These are phyloP conservation scores for Drechmeria coniospora DNA, from an alignment of 2,329 filamentous ascomycete genomes.

Conservation along the genomic window DNA sequence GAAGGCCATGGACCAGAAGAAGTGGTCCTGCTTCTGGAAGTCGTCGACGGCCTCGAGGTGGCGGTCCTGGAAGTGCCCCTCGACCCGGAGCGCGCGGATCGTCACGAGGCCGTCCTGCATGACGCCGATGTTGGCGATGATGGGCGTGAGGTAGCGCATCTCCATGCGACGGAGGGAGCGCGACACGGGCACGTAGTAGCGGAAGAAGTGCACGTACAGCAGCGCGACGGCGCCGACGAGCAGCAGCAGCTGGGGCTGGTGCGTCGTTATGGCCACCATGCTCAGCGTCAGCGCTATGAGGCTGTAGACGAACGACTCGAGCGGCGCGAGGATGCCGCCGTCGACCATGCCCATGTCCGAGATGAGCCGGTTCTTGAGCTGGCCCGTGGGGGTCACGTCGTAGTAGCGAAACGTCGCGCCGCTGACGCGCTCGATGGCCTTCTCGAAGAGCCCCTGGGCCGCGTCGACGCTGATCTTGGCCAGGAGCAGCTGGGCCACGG, in stretches of 20 bases:
- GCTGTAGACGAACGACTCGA: constrained; percentile 56
- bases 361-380: constrained; percentile 83
- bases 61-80: constrained; percentile 62
- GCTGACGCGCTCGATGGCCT: constrained; percentile 58
- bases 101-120: constrained; percentile 75
- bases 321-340: constrained; percentile 62
- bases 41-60: constrained; percentile 71
- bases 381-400: constrained; percentile 75
- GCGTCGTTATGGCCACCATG: constrained; percentile 61
- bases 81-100: constrained; percentile 67
- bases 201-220: constrained; percentile 59
- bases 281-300: constrained; percentile 57
- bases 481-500: constrained; percentile 50
- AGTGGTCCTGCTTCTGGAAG: constrained; percentile 91
- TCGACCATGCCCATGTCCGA: constrained; percentile 84
- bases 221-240: constrained; percentile 54
- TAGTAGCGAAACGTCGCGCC: constrained; percentile 80
- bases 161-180: constrained; percentile 72
- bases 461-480: constrained; percentile 68
- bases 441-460: constrained; percentile 57
- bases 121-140: constrained; percentile 87
- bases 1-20: constrained; percentile 78
- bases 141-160: constrained; percentile 74
- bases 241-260: constrained; percentile 61
- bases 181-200: constrained; percentile 65